Evolutionary conservation across 2,329 filamentous ascomycete species (phyloP).

Genomic region (Thermoascus crustaceus): DNA sequence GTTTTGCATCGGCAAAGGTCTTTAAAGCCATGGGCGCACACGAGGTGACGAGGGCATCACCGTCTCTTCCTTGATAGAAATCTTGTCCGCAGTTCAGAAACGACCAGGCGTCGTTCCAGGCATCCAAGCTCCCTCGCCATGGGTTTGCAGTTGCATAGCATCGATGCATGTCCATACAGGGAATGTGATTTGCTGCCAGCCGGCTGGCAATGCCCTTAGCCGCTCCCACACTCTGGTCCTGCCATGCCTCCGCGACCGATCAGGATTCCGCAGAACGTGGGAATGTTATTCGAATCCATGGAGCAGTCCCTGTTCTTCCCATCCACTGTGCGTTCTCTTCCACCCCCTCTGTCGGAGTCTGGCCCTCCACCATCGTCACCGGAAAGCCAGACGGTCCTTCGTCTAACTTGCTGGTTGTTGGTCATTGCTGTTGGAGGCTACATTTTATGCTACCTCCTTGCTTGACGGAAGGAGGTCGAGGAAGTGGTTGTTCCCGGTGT

Average conservation of each 20-base stretch:
- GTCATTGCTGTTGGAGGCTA: not conserved
- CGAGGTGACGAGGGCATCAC: too few species aligned
- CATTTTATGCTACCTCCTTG: too few species aligned
- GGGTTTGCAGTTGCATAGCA: not conserved
- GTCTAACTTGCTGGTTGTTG: not conserved
- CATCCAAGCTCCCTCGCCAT: conserved; percentile 1
- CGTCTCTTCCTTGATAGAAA: too few species aligned
- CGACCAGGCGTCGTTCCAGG: too few species aligned
- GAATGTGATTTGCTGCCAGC: conserved; percentile 16
- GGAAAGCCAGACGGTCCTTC: too few species aligned
- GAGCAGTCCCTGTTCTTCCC: not conserved
- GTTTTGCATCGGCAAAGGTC: too few species aligned
- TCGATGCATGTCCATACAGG: not conserved
- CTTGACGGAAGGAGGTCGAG: too few species aligned
- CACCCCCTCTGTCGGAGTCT: too few species aligned
- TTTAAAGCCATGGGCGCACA: too few species aligned
- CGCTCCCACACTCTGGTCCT: not conserved
- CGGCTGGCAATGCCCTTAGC: conserved; percentile 12
- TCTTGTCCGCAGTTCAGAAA: too few species aligned
- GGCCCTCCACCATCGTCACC: too few species aligned
- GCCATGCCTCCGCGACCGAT: not conserved
- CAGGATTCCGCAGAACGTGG: not conserved
- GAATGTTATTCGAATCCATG: not conserved
- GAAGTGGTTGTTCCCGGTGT: too few species aligned
- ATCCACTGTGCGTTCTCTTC: not conserved